Evolutionary conservation across 1,284 basidiomycete genomes (phyloP).

Genomic region (Phellinidium pouzarii): DNA sequence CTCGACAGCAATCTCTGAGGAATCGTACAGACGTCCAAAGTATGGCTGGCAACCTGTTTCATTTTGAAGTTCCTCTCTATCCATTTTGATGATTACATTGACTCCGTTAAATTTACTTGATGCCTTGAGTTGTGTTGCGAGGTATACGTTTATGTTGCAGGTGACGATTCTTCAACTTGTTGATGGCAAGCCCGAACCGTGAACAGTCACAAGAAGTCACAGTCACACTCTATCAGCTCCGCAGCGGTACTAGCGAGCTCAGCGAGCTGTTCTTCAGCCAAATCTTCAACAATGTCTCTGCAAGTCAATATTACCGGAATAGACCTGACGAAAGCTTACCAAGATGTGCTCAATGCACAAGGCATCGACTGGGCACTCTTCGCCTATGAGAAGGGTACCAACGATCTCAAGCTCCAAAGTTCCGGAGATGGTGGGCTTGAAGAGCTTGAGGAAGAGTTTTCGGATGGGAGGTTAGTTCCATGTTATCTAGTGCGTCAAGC

Average conservation of each 20-base stretch:
- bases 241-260: not conserved
- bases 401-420: conserved; percentile 86
- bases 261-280: not conserved
- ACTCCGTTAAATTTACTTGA: no score
- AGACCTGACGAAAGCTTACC: conserved; percentile 74
- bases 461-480: conserved; percentile 71
- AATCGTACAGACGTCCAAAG: no score
- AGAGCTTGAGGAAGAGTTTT: conserved; percentile 91
- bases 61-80: no score
- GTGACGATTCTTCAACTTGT: no score
- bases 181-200: no score
- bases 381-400: conserved; percentile 80
- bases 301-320: conserved; percentile 68
- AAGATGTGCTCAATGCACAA: conserved; percentile 68
- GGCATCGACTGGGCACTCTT: conserved; percentile 85
- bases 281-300: conserved; percentile 51
- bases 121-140: no score
- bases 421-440: conserved; percentile 84
- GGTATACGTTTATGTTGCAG: no score
- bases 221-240: not conserved
- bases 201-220: not conserved
- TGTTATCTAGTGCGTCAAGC: not conserved
- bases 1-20: no score
- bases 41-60: no score
- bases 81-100: no score